Percentiles rank a stretch among this genome's conserved stretches.
Evolutionary conservation across 176 grass and related monocot genomes (phyloP).

Genomic region (Otatea glauca): DNA sequence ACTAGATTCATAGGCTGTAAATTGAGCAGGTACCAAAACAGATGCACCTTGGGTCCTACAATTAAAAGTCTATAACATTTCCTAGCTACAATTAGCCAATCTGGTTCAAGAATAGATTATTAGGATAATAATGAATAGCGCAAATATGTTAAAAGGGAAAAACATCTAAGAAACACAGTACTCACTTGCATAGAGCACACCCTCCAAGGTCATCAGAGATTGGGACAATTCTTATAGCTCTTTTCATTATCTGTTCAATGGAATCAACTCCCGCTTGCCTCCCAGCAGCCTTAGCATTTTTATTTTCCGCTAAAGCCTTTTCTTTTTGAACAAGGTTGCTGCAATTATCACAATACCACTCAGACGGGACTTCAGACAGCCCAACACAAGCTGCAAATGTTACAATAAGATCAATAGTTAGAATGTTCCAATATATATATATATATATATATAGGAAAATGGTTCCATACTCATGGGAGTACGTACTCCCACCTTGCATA

Average conservation of each 20-base stretch:
- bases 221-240: slow-evolving; percentile 84
- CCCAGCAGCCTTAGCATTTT: slow-evolving; percentile 97
- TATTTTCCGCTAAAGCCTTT: slow-evolving; percentile 76
- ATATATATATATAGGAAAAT: too few relatives aligned
- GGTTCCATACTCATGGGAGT: too few relatives aligned
- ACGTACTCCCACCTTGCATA: too few relatives aligned
- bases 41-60: background rate
- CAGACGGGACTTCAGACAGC: slow-evolving; percentile 57
- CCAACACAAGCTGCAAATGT: slow-evolving; percentile 68
- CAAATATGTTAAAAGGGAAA: slow-evolving; percentile 17
- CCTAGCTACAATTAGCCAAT: background rate
- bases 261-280: slow-evolving; percentile 94
- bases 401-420: slow-evolving; percentile 40
- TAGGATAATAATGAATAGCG: slow-evolving; percentile 19
- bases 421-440: background rate
- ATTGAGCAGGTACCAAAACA: slow-evolving; percentile 15
- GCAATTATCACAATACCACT: slow-evolving; percentile 96
- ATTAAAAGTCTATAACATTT: background rate
- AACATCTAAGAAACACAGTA: background rate
- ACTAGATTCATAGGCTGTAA: slow-evolving; percentile 35
- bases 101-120: background rate
- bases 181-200: slow-evolving; percentile 90
- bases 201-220: slow-evolving; percentile 84
- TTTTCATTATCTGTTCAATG: slow-evolving; percentile 94
- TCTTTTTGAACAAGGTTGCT: slow-evolving; percentile 80